Base-by-base conservation (phyloP, 148 eudicot species). In the Persicaria tinctoria region DNA sequence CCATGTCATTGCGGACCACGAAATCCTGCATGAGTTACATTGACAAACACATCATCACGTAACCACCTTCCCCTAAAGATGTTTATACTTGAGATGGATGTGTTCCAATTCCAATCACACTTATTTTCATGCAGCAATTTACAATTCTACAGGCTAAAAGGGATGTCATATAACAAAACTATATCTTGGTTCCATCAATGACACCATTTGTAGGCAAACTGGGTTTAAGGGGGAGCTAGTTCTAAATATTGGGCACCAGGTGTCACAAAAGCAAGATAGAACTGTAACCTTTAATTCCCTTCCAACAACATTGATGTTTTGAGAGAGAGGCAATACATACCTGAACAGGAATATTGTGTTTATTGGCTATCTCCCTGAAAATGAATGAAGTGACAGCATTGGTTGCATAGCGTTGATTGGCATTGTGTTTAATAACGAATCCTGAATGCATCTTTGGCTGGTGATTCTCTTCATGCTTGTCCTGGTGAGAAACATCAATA, bases 321-420 rank as follows among this genome's bases (percentile, higher is more conserved):
- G 47, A 38, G 44, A 54, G 3, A 48, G 64, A n/a, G 38, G 56
- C 56, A 44, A 72, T 18, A 63, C 77, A 46, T 14, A 90, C 99
- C 97, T 95, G 99, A 63, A 95, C 78, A 75, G 99, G 99, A 76
- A 95, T 86, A 62, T 88, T 76, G 78, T 89, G 91, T 76, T 86
- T 92, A 47, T 73, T 46, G 14, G 91, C 99, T 66, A 95, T 95
- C 81, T 95, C 99, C 85, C 88, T 83, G 78, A 92, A 95, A 70
- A 95, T 82, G 85, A 95, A 95, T 44, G 99, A 85, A 77, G 99
- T 92, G 66, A 95, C 78, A 51, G 97, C 96, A 82, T 95, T 95
- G 74, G 99, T 95, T 66, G 99, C 99, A 80, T 95, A 95, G 73
- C 99, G 97, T 77, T 95, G 99, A 82, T 90, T 95, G 44, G 99